Evolutionary conservation across 2,329 filamentous ascomycete species (phyloP), one percentile per base, ranked within the genome.

Genomic region (Neophaeococcomyces aloes): DNA sequence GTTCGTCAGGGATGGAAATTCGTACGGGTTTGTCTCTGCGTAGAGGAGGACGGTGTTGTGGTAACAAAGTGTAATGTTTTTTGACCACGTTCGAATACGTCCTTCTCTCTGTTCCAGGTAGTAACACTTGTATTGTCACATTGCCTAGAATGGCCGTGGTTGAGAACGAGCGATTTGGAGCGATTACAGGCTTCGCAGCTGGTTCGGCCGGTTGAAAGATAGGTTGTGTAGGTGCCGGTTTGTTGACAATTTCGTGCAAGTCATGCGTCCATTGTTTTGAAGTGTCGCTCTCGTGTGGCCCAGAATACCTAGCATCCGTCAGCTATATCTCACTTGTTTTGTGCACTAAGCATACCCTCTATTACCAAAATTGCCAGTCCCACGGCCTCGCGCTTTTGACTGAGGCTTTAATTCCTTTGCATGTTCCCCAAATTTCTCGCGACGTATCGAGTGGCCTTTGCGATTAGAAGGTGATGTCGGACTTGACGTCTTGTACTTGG

Each of bases 381-480:
- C 85, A 63, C 76, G 70, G 52, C 78, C 73, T 48, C 74, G 68
- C 29, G 78, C 80, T 63, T 81, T 74, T 4, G 23, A 33, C 11
- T 17, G 11, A 41, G 38, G 14, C 17, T 14, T n/a, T 18, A n/a
- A 19, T 13, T 8, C 15, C 18, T 35, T n/a, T n/a, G 21, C 10
- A 17, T 23, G 39, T 2, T 42, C 14, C 5, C 18, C 27, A 8
- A 23, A 23, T 49, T 86, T 78, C 58, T 91, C 86, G 61, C 96
- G 91, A 63, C 96, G 89, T 78, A 96, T 87, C 68, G 95, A 96
- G 70, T 96, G 96, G 49, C 85, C 82, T 47, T 91, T 91, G 53
- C 89, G 75, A 58, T 93, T 95, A 42, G 91, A 89, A 44, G 95
- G 89, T 65, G 94, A 94, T 8, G 88, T 80, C 29, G 89, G 89